phyloP scores from a whole-genome alignment of 192 early-diverging fungal genomes.

The Entomortierella chlamydospora region DNA sequence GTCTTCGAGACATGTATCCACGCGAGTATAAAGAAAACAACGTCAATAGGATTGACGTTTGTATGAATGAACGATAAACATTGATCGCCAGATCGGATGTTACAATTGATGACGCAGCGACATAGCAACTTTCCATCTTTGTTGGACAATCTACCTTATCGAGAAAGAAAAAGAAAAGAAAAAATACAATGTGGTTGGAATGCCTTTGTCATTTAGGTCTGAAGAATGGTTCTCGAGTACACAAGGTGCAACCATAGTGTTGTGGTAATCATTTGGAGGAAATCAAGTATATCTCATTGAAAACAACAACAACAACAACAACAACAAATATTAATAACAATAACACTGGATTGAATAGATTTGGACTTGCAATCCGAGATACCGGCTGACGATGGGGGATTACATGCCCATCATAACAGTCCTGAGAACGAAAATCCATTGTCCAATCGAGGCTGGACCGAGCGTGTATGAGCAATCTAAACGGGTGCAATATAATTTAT shows the following conservation, averaged over 20 bases:
- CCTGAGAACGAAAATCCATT: conserved; percentile 18
- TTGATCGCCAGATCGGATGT: conserved; percentile 6
- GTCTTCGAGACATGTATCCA: no score
- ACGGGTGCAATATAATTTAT: neutral
- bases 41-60: neutral
- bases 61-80: neutral
- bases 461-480: conserved; percentile 2
- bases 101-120: neutral
- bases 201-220: neutral
- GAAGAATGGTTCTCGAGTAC: neutral
- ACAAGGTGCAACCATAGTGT: conserved; percentile 13
- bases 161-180: neutral
- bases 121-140: conserved; percentile 9
- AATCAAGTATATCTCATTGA: no score
- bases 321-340: no score
- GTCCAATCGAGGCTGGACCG: conserved; percentile 12
- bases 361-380: neutral
- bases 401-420: neutral
- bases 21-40: no score
- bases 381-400: neutral
- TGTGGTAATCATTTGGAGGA: no score
- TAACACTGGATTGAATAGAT: no score
- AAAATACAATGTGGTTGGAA: neutral
- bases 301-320: no score
- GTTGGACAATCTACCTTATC: conserved; percentile 11